Base-by-base conservation (phyloP, 257 asterid species). In the Nicotiana tomentosiformis region DNA sequence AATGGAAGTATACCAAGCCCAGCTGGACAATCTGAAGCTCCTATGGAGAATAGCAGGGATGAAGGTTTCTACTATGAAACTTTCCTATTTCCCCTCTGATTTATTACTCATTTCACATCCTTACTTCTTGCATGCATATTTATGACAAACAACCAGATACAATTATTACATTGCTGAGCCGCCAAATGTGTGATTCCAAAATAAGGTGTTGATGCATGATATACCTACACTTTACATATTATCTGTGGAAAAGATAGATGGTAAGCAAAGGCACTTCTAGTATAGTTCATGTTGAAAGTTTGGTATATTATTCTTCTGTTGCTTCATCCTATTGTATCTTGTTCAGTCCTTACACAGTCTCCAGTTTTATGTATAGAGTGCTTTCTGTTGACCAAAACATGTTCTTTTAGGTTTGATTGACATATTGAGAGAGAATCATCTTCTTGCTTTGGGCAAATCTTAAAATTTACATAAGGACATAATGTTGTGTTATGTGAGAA, bases 51-150 rank as follows among this genome's bases (percentile, higher is more conserved):
- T 80, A 87, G 80, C 86, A 46, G 16, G 51, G 78, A 84, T 65
- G 77, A 90, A 89, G 97, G 93, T 92, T 66, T 81, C 86, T 83
- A 33, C 46, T 88, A 64, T 64, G 66, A 84, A 65, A 60, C 83
- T 70, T 78, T 81, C 69, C 18, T 68, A 17, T 35, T 58, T 57
- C 23, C 33, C 57, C 61, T 69, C 17, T 62, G 26, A 56, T 66
- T 64, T 26, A 15, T 67, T 74, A 77, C 65, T 32, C 35, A 58
- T 32, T 39, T 37, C 66, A 16, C 61, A 83, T 74, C 55, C 80
- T 57, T 53, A 10, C 16, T 77, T 49, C 80, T 74, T 23, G 29
- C 64, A 10, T 74, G 43, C 39, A 49, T 51, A 26, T 49, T 26
- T 51, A 26, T 74, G 80, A 51, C 43, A 74, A 74, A 74, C 43